Base-by-base conservation (phyloP, 805 yeast species). In the Limtongozyma cylindracea region DNA sequence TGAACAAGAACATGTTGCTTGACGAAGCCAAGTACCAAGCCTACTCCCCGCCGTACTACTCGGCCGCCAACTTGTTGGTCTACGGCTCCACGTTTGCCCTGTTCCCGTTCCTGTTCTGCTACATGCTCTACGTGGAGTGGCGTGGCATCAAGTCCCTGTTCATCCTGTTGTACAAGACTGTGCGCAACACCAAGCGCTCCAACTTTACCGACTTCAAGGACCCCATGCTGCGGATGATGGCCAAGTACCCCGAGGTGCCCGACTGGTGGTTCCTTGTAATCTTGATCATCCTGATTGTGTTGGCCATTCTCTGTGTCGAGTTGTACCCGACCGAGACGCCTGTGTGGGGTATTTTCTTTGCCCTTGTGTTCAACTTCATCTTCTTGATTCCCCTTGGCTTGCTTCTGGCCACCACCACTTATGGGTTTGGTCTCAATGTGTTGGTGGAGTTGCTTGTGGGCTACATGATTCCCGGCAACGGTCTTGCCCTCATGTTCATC, bases 211-310 rank as follows among this genome's bases (percentile, higher is more conserved):
- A 28, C 10, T 31, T 33, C 22, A 24, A 54, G 12, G 74, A 67
- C 31, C 61, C 69, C 2, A 69, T 61, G 31, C 53, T 64, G 25
- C 46, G 44, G 21, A 61, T 63, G 56, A 64, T 65, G 68, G 28
- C 54, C 20, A 45, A 41, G 24, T 69, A 70, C 38, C 54, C 54
- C 18, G 78, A 70, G 29, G 76, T 67, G 11, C 88, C 91, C 2
- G 72, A 65, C 30, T 64, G 69, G 67, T 68, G 78, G 76, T 70
- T 57, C 32, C 32, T 43, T 4, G 27, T 40, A 3, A 44, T 61
- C 10, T 47, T 67, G 19, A 25, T 61, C n/a, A 29, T 46, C 9
- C 47, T 67, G 13, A 45, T 64, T 6, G 29, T 48, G 3, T 40
- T 57, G 19, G 40, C 52, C 37, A 37, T 60, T n/a, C 29, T 49